Conservation (phyloP, 129 eudicot genomes). For the Centella asiatica region DNA sequence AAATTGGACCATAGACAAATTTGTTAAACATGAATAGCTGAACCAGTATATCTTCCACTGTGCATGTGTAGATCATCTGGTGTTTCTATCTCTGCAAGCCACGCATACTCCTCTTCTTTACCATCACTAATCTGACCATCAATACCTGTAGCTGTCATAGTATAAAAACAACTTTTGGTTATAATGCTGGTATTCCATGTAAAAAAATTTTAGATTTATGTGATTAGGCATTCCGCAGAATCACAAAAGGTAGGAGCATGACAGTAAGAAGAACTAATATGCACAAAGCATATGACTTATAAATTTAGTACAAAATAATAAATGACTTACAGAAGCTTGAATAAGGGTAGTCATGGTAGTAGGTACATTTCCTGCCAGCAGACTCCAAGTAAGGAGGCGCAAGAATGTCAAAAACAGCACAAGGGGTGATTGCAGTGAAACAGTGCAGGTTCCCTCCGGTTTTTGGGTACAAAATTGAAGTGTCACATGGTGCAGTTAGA, state of each 20-base stretch:
- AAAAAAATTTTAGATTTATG: background rate
- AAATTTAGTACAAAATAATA: too few relatives aligned
- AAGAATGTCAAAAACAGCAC: conserved; percentile 93
- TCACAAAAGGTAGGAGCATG: background rate
- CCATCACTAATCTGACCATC: conserved; percentile 25
- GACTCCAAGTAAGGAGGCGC: conserved; percentile 78
- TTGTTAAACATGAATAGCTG: conserved; percentile 39
- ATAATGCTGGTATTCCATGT: background rate
- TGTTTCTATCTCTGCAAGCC: conserved; percentile 76
- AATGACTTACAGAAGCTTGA: conserved; percentile 55
- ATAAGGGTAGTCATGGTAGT: conserved; percentile 82
- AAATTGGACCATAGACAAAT: background rate
- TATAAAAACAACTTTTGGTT: conserved; percentile 3
- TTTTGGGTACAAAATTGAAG: conserved; percentile 67
- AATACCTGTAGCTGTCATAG: conserved; percentile 31
- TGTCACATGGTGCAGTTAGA: conserved; percentile 67
- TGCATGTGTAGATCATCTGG: conserved; percentile 78
- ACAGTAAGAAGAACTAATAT: too few relatives aligned
- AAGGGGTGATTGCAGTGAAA: conserved; percentile 82
- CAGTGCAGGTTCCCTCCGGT: conserved; percentile 91
- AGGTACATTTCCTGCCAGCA: conserved; percentile 86
- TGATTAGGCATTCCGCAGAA: background rate
- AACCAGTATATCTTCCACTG: conserved; percentile 60
- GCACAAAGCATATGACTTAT: too few relatives aligned
- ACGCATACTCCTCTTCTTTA: conserved; percentile 68